Base-by-base conservation (phyloP, 352 stramenopile genomes). In the Globisporangium orthogonon region DNA sequence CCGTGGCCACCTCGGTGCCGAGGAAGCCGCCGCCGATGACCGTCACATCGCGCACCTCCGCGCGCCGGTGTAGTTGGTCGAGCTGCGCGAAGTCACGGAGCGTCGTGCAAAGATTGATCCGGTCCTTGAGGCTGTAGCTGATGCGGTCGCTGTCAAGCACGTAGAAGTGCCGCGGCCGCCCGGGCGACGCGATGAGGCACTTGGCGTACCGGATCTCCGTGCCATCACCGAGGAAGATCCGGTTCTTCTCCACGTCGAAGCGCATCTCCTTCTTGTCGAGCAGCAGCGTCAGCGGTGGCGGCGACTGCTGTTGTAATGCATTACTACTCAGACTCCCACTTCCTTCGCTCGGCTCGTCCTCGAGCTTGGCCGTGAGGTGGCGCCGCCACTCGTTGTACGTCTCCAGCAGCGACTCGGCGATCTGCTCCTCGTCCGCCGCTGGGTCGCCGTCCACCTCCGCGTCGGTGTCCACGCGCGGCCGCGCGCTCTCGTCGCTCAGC, bases 321-420 rank as follows among this genome's bases (percentile, higher is more conserved):
- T 30, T 48, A 29, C 28, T 33, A 7, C 49, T 41, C 28, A 53
- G 35, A 7, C 61, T 52, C 3, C 9, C 37, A 11, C 37, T 17
- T 10, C 37, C 37, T 10, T 71, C 65, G 15, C 31, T 74, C 18
- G 69, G 70, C 18, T 94, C 86, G 43, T 85, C 76, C 52, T 96
- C 88, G 23, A 96, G 81, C 7, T 71, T 70, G 28, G 81, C 78
- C 17, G 76, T 87, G 18, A 97, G 73, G 57, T 96, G 89, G 28
- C 89, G 78, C 7, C 88, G 75, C 86, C 88, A 97, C 63, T 97
- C 87, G 64, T 97, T 96, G 76, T 94, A 97, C 29, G 83, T 88
- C 56, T 88, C 69, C 31, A 93, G 57, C n/a, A 96, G 63, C 14
- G 83, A 72, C 31, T 85, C 69, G 0, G 71, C 65, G 17, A 89